A percentile compares a stretch with the other conserved stretches of the same genome.
These are phyloP conservation scores for Emmonsia crescens DNA, from an alignment of 2,329 filamentous ascomycete species.

Conservation along the genomic window DNA sequence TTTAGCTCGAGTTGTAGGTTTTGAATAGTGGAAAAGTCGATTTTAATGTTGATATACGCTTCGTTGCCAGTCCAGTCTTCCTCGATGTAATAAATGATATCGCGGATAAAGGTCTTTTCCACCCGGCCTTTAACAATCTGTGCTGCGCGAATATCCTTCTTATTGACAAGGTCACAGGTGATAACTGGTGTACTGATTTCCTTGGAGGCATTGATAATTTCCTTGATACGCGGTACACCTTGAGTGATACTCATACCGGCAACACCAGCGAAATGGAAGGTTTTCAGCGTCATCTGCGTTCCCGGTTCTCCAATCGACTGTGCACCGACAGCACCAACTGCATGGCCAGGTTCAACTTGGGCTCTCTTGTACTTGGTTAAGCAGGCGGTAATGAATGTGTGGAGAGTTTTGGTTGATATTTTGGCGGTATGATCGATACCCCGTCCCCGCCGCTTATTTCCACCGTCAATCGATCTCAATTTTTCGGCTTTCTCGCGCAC, in stretches of 20 bases:
- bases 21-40: slow-evolving; percentile 68
- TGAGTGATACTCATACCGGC: slow-evolving; percentile 99
- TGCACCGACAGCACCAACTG: slow-evolving; percentile 89
- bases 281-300: slow-evolving; percentile 98
- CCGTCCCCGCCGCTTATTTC: slow-evolving; percentile 23
- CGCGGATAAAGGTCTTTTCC: slow-evolving; percentile 84
- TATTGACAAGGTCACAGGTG: slow-evolving; percentile 70
- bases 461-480: slow-evolving; percentile 34
- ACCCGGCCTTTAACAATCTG: slow-evolving; percentile 85
- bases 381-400: slow-evolving; percentile 68
- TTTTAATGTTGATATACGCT: slow-evolving; percentile 66
- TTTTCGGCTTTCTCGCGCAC: slow-evolving; percentile 53
- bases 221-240: slow-evolving; percentile 98
- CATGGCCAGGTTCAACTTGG: slow-evolving; percentile 86
- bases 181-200: slow-evolving; percentile 91
- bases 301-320: slow-evolving; percentile 97
- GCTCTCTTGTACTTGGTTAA: slow-evolving; percentile 84
- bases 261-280: slow-evolving; percentile 99
- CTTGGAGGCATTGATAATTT: slow-evolving; percentile 98
- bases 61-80: slow-evolving; percentile 74
- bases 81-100: slow-evolving; percentile 70
- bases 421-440: slow-evolving; percentile 64
- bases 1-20: slow-evolving; percentile 73
- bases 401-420: slow-evolving; percentile 63
- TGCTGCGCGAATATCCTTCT: slow-evolving; percentile 64